phyloP scores from a whole-genome alignment of 148 eudicot species.

The Cornus kousa region DNA sequence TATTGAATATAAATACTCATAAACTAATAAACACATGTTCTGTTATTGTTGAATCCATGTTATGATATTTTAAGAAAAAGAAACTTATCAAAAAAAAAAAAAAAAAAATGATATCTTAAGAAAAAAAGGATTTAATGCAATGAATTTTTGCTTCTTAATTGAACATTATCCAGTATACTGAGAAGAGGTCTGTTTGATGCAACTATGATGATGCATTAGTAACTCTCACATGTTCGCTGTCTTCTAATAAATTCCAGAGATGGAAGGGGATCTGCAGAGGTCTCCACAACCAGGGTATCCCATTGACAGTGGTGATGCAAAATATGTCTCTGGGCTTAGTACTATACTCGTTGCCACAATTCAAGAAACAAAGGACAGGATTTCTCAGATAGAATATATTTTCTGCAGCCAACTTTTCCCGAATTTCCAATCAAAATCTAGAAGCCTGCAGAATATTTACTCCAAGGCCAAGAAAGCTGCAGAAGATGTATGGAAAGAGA shows the following conservation, averaged over 20 bases:
- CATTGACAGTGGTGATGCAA: constrained; percentile 42
- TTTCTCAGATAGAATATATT: constrained; percentile 83
- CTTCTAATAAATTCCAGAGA: constrained; percentile 18
- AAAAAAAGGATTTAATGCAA: background rate
- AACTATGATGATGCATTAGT: background rate
- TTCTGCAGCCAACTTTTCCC: constrained; percentile 86
- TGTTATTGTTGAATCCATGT: too few relatives aligned
- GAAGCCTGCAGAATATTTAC: constrained; percentile 41
- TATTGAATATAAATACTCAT: too few relatives aligned
- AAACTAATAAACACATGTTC: too few relatives aligned
- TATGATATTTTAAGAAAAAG: too few relatives aligned
- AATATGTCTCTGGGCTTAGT: constrained; percentile 69
- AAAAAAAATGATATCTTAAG: too few relatives aligned
- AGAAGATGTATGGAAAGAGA: constrained; percentile 59
- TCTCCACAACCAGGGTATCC: constrained; percentile 32
- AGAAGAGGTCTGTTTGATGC: background rate
- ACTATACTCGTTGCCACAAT: constrained; percentile 79
- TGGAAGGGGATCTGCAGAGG: constrained; percentile 38
- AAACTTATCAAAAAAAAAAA: too few relatives aligned
- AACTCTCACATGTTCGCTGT: background rate
- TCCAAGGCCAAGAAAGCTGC: constrained; percentile 59
- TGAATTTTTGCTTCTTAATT: too few relatives aligned
- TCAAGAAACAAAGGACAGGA: constrained; percentile 82
- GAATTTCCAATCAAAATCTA: constrained; percentile 50
- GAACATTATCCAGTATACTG: background rate